Evolutionary conservation across 1,284 basidiomycete species (phyloP).

Genomic region (Malassezia globosa): DNA sequence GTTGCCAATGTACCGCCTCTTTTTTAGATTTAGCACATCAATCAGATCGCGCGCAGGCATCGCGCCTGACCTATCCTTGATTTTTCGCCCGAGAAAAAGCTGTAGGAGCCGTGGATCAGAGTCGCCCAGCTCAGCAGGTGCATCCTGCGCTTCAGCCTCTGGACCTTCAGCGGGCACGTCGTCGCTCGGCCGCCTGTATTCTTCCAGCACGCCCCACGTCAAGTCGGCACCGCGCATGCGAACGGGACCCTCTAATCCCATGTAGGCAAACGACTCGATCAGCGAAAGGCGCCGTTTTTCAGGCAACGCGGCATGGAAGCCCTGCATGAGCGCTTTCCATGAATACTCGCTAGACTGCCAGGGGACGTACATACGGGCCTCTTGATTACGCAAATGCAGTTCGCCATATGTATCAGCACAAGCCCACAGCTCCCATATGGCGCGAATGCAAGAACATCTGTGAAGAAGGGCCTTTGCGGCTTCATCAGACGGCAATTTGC

Average conservation of each 20-base stretch:
- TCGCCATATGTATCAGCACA: conserved; percentile 31
- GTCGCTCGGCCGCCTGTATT: conserved; percentile 55
- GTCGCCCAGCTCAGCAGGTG: conserved; percentile 25
- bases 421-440: conserved; percentile 47
- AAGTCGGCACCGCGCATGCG: conserved; percentile 72
- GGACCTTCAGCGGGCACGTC: background rate
- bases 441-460: conserved; percentile 76
- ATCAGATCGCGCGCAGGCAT: conserved; percentile 36
- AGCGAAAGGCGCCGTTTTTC: conserved; percentile 47
- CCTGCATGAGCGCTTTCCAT: conserved; percentile 38
- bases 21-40: conserved; percentile 61
- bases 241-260: conserved; percentile 70
- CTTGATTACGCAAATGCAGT: conserved; percentile 30
- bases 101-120: conserved; percentile 30
- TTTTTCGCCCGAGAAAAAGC: conserved; percentile 29
- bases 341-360: conserved; percentile 19
- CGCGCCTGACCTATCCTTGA: conserved; percentile 12
- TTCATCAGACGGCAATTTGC: conserved; percentile 47
- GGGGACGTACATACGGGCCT: conserved; percentile 13
- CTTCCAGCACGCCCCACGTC: conserved; percentile 71
- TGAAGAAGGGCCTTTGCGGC: conserved; percentile 63
- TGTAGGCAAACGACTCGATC: conserved; percentile 72
- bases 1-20: conserved; percentile 75
- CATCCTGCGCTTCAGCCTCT: background rate
- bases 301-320: conserved; percentile 31